Percentiles rank a stretch among this genome's conserved stretches.
phyloP scores from a whole-genome alignment of 2,329 filamentous ascomycete genomes.

The Elsinoe fawcettii region DNA sequence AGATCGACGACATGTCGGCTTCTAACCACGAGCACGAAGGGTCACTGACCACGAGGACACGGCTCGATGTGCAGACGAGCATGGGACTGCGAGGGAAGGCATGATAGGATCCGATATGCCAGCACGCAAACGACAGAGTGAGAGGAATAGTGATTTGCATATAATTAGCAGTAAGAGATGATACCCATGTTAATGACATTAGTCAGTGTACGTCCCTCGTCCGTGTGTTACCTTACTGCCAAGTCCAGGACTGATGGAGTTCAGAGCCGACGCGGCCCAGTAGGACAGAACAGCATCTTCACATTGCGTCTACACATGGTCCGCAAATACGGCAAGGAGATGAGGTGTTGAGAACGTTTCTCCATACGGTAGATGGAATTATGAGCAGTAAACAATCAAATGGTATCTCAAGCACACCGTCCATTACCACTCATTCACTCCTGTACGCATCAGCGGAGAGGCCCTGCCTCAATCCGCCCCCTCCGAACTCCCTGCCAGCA shows the following conservation, averaged over 20 bases:
- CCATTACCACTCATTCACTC: neutral
- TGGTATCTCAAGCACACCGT: neutral
- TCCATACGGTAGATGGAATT: too few relatives aligned
- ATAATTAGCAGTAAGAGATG: neutral
- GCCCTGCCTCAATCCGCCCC: neutral
- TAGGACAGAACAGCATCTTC: too few relatives aligned
- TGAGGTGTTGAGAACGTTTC: too few relatives aligned
- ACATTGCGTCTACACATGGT: too few relatives aligned
- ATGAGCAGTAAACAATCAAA: neutral
- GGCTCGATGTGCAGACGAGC: too few relatives aligned
- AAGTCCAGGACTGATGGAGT: neutral
- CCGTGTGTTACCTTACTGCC: neutral
- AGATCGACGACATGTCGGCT: neutral
- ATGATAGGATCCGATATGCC: neutral
- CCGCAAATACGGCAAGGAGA: too few relatives aligned
- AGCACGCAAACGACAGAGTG: neutral
- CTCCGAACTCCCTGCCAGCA: neutral
- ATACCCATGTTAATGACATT: constrained; percentile 7
- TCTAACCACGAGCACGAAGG: neutral
- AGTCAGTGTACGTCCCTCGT: neutral
- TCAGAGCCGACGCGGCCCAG: too few relatives aligned
- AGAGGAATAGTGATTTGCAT: neutral
- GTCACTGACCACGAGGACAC: too few relatives aligned
- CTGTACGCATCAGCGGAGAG: neutral
- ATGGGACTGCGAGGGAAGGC: neutral